Base-by-base conservation (phyloP, 805 yeast species). In the Komagataella pastoris region DNA sequence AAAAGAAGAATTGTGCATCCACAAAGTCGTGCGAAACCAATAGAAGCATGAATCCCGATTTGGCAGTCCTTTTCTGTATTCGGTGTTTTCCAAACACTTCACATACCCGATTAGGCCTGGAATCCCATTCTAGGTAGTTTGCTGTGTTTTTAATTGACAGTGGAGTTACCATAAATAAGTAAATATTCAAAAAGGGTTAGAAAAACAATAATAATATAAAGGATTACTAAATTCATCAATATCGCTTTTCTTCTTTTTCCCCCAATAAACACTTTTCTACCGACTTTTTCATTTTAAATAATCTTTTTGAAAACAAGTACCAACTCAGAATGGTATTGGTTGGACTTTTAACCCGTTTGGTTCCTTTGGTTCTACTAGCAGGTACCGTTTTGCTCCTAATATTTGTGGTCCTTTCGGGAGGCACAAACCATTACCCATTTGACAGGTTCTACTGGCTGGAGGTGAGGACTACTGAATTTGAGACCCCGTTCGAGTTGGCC, bases 371-470 rank as follows among this genome's bases (percentile, higher is more conserved):
- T 51, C 63, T 67, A 50, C 63, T 76, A 51, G 77, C 79, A 1
- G 71, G 80, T 61, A 60, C 76, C 53, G 68, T 78, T 40, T 58
- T 79, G 54, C 60, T 77, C 49, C 66, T 82, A 53, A 61, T 85
- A 44, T 76, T 86, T 55, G 72, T 79, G 50, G 72, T 83, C 17
- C 72, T 84, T 54, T 80, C 88, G 1, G 90, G 91, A 50, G 69
- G 85, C 2, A 70, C 80, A 36, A 63, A 73, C 55, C 65, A 70
- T 55, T 76, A 66, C 70, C 88, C 90, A 24, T 72, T 85, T 58
- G 71, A 82, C 65, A 68, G 66, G 36, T 83, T 85, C 59, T 85
- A 81, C 67, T 82, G 88, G 88, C 61, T 85, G 44, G 70, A 77
- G 63, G 90, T 82, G 49, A 83, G 84, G 61, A 85, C 91, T 49